Evolutionary conservation across 2,329 filamentous ascomycete genomes (phyloP).

Genomic region (Penicillium nordicum): DNA sequence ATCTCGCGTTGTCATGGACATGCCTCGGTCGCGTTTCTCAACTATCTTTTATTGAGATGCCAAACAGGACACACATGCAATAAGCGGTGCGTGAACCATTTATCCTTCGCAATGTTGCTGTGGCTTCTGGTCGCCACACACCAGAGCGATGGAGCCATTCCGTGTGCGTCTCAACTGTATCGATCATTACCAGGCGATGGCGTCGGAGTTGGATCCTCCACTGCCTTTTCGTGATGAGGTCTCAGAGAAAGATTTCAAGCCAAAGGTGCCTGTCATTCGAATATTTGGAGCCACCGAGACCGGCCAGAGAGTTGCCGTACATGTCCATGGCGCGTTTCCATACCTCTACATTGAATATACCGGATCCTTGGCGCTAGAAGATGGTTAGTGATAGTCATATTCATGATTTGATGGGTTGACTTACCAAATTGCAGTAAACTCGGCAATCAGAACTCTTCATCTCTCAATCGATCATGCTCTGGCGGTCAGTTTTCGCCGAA

Average conservation of each 20-base stretch:
- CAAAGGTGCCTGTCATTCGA: conserved; percentile 79
- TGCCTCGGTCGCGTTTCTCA: conserved; percentile 6
- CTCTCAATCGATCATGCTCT: conserved; percentile 88
- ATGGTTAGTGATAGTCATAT: conserved; percentile 53
- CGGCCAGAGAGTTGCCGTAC: conserved; percentile 91
- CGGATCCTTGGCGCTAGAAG: conserved; percentile 62
- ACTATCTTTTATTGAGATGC: background rate
- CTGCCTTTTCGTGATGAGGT: conserved; percentile 63
- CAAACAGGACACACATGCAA: background rate
- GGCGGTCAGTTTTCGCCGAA: conserved; percentile 76
- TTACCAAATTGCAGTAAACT: conserved; percentile 54
- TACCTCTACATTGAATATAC: conserved; percentile 90
- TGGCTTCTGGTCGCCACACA: conserved; percentile 20
- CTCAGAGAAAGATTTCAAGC: conserved; percentile 59
- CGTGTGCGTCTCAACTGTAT: conserved; percentile 91
- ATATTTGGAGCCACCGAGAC: conserved; percentile 92
- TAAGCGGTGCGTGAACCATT: background rate
- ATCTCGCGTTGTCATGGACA: conserved; percentile 19
- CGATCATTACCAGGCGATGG: conserved; percentile 83
- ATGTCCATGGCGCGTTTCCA: conserved; percentile 92
- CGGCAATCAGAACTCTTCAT: conserved; percentile 74
- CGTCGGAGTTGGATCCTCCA: conserved; percentile 76
- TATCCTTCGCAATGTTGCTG: conserved; percentile 24
- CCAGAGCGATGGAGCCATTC: conserved; percentile 65
- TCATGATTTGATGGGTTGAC: conserved; percentile 1